Evolutionary conservation across 148 eudicot genomes (phyloP).

Genomic region (Vaccinium macrocarpon): DNA sequence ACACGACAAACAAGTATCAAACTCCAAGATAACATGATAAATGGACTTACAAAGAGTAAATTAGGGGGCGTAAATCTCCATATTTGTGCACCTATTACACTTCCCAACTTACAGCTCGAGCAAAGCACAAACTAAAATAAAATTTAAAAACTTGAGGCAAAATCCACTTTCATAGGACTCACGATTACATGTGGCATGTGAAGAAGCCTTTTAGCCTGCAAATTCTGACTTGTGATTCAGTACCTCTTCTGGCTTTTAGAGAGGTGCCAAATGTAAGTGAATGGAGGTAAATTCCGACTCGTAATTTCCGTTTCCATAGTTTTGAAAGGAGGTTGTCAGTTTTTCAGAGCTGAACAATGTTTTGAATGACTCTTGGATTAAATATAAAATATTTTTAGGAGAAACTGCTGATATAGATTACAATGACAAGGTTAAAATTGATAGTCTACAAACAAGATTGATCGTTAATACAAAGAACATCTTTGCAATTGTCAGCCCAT

Average conservation of each 20-base stretch:
- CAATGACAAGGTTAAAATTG: neutral
- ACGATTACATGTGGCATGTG: no score
- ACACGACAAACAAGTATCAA: neutral
- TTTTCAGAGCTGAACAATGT: neutral
- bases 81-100: neutral
- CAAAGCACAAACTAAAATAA: no score
- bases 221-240: slow-evolving; percentile 51
- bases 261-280: slow-evolving; percentile 89
- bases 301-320: no score
- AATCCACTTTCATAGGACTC: no score
- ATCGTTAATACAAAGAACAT: neutral
- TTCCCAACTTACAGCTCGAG: no score
- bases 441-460: neutral
- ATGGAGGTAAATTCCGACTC: slow-evolving; percentile 61
- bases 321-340: neutral
- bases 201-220: no score
- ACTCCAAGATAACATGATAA: neutral
- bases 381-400: neutral
- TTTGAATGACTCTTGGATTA: neutral
- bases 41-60: neutral
- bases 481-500: neutral
- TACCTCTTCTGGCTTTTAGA: slow-evolving; percentile 96
- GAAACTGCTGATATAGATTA: neutral
- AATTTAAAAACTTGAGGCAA: no score
- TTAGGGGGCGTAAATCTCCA: neutral